These are phyloP conservation scores for Ballota nigra DNA, from an alignment of 257 asterid species.

Conservation along the genomic window DNA sequence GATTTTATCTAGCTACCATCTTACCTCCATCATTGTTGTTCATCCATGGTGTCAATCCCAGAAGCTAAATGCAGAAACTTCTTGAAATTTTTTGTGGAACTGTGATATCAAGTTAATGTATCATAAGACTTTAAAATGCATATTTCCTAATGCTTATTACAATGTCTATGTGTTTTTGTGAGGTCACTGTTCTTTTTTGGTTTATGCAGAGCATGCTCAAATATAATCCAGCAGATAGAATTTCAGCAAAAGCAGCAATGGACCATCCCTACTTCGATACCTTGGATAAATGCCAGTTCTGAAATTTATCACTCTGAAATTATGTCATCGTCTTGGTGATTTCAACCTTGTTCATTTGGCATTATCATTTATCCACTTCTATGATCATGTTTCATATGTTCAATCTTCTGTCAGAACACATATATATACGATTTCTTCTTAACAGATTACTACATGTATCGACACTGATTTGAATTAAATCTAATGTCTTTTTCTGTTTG, in stretches of 20 bases:
- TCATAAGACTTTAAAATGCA: neutral
- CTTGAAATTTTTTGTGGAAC: too few relatives aligned
- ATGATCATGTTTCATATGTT: neutral
- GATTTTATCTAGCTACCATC: neutral
- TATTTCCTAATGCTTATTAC: neutral
- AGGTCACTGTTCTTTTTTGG: slow-evolving; percentile 13
- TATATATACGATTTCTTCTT: neutral
- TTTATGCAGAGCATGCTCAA: slow-evolving; percentile 77
- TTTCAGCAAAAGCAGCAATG: slow-evolving; percentile 88
- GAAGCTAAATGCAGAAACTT: neutral
- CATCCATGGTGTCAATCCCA: too few relatives aligned
- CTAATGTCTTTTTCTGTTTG: too few relatives aligned
- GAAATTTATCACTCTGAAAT: slow-evolving; percentile 24
- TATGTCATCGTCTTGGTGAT: slow-evolving; percentile 63
- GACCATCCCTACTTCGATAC: slow-evolving; percentile 93
- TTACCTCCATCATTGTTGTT: neutral
- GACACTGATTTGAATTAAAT: too few relatives aligned
- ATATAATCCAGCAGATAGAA: slow-evolving; percentile 81
- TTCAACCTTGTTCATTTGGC: slow-evolving; percentile 5
- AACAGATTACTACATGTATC: too few relatives aligned
- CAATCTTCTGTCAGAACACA: neutral
- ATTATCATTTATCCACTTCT: neutral
- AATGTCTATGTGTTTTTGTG: neutral
- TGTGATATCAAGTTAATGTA: neutral
- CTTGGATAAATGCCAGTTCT: slow-evolving; percentile 86